phyloP scores from a whole-genome alignment of 176 grass and related monocot genomes.

The Puya raimondii region DNA sequence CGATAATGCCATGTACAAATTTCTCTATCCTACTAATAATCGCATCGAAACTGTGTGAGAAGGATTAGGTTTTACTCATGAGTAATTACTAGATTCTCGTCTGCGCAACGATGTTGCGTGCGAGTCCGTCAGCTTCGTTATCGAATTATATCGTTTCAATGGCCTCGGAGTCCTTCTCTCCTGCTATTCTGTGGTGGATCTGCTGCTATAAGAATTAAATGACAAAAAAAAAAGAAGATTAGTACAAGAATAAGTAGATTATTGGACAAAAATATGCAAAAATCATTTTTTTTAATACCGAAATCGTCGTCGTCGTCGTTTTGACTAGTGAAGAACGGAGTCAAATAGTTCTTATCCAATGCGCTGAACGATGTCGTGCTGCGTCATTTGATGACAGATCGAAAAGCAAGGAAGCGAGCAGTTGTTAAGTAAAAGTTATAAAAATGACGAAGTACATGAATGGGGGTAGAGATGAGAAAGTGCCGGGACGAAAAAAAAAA shows the following conservation, averaged over 20 bases:
- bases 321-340: slow-evolving; percentile 97
- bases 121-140: background rate
- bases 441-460: background rate
- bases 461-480: background rate
- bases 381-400: slow-evolving; percentile 18
- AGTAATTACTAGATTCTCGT: background rate
- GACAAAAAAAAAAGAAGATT: background rate
- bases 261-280: background rate
- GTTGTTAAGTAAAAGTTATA: slow-evolving; percentile 9
- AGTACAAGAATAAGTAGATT: background rate
- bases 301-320: slow-evolving; percentile 70
- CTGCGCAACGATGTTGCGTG: background rate
- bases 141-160: slow-evolving; percentile 14
- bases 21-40: background rate
- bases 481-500: background rate
- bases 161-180: slow-evolving; percentile 58
- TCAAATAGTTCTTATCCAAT: slow-evolving; percentile 94
- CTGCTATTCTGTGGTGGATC: slow-evolving; percentile 36
- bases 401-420: background rate
- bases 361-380: slow-evolving; percentile 90
- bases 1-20: background rate
- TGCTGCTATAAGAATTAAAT: slow-evolving; percentile 23
- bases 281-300: slow-evolving; percentile 22
- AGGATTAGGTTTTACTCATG: background rate
- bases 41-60: background rate